Conservation (phyloP, 2,329 filamentous ascomycete genomes). For the Colletotrichum salicis region DNA sequence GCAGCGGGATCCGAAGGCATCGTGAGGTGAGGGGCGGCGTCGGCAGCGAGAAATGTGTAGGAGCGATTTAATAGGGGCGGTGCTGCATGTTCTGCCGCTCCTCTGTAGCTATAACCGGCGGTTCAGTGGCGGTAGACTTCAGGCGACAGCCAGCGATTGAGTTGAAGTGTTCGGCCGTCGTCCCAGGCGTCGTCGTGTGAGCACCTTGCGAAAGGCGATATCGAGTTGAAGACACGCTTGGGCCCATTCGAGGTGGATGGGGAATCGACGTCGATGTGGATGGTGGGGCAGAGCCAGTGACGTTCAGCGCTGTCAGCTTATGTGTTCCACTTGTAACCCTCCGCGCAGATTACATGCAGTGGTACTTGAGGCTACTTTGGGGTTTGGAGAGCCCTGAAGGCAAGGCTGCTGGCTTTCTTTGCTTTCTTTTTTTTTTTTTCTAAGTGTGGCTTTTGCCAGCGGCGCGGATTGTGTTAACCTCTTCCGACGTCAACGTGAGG, state of each 20-base stretch:
- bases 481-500: neutral
- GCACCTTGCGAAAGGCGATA: neutral
- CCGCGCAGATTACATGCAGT: neutral
- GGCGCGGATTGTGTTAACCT: neutral
- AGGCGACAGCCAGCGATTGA: neutral
- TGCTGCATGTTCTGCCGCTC: constrained; percentile 11
- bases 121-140: neutral
- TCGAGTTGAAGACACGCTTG: constrained; percentile 16
- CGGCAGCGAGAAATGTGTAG: neutral
- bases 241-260: constrained; percentile 4
- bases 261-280: constrained; percentile 1
- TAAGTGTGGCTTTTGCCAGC: neutral
- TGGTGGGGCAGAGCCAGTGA: constrained; percentile 27
- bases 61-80: neutral
- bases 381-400: constrained; percentile 1
- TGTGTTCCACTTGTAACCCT: constrained; percentile 9
- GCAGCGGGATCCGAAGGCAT: constrained; percentile 59
- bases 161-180: neutral
- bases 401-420: neutral
- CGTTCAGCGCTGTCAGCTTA: neutral
- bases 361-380: constrained; percentile 2
- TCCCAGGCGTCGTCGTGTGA: constrained; percentile 5
- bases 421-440: neutral
- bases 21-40: constrained; percentile 7
- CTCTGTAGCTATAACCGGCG: neutral